These are phyloP conservation scores for Colletotrichum magnum DNA, from an alignment of 2,329 filamentous ascomycete genomes.

Conservation along the genomic window DNA sequence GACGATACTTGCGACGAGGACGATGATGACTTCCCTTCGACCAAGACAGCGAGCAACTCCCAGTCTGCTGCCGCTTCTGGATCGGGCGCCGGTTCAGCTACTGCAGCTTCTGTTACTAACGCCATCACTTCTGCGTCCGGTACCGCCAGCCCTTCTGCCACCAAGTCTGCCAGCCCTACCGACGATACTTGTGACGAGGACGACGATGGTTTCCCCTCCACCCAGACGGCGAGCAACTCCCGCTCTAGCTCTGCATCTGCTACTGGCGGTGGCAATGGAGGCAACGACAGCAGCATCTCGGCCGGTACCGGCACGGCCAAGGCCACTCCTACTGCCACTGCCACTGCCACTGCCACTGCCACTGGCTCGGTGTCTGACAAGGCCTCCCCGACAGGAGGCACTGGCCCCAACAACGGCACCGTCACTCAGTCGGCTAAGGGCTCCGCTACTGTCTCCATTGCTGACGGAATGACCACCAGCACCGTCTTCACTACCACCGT, in stretches of 20 bases:
- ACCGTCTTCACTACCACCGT: slow-evolving; percentile 52
- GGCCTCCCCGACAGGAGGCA: slow-evolving; percentile 3
- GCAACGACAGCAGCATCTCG: slow-evolving; percentile 32
- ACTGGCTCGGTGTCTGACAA: slow-evolving; percentile 24
- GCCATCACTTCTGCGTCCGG: background rate
- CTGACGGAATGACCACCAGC: slow-evolving; percentile 44
- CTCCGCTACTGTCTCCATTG: background rate
- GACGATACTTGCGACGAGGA: no score
- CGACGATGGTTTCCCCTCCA: slow-evolving; percentile 24
- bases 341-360: background rate
- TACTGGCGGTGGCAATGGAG: slow-evolving; percentile 20
- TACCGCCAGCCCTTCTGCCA: slow-evolving; percentile 21
- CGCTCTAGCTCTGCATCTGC: slow-evolving; percentile 9
- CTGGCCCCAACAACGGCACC: slow-evolving; percentile 15
- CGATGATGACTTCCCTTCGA: background rate
- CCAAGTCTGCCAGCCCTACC: slow-evolving; percentile 22
- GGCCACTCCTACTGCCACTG: background rate
- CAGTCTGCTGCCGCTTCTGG: slow-evolving; percentile 1
- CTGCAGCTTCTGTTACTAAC: slow-evolving; percentile 7
- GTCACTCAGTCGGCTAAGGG: background rate
- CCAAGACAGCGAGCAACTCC: background rate
- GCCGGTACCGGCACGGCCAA: background rate
- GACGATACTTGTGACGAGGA: slow-evolving; percentile 37
- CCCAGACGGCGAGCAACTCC: slow-evolving; percentile 1
- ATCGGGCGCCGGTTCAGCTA: slow-evolving; percentile 6